Base-by-base conservation (phyloP, 495 filamentous ascomycete genomes). In the Aspergillus cavernicola region DNA sequence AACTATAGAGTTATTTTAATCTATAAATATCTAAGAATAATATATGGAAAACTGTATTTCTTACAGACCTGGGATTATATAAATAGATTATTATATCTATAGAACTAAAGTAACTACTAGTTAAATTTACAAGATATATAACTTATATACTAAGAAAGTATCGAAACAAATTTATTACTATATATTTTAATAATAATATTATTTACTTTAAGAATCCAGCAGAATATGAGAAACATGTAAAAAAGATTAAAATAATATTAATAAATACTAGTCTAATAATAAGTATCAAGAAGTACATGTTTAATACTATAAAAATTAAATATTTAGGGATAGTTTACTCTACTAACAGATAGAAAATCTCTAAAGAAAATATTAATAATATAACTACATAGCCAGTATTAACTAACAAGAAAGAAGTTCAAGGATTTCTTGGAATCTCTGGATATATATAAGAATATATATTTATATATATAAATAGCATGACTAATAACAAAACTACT, bases 141-240 rank as follows among this genome's bases (percentile, higher is more conserved):
- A 40, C 31, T 6, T 32, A 51, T 41, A 32, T 41, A 18, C 22
- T 41, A 48, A 24, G 40, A 52, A 15, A 45, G 37, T 39, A 57
- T 46, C 16, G 48, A 16, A 52, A 33, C 53, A 45, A 44, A 37
- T 38, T 31, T 57, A 60, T 51, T 52, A 53, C 24, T 56, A 49
- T 48, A n/a, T 49, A 40, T 51, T 46, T 48, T 48, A 46, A 48
- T 48, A 48, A 36, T 48, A 48, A 22, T 36, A 36, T 48, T 48
- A 23, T 48, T 6, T 48, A 23, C n/a, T 48, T 48, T n/a, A 48
- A 48, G 46, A 49, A 43, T 41, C 6, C 16, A 36, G 28, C 54
- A 22, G 33, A 41, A 41, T 47, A 60, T 41, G 38, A 53, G 18
- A 41, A 24, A 43, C 28, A 47, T 53, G 22, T 42, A 32, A 32